phyloP scores from a whole-genome alignment of 495 filamentous ascomycete genomes.

The Amniculicola lignicola region DNA sequence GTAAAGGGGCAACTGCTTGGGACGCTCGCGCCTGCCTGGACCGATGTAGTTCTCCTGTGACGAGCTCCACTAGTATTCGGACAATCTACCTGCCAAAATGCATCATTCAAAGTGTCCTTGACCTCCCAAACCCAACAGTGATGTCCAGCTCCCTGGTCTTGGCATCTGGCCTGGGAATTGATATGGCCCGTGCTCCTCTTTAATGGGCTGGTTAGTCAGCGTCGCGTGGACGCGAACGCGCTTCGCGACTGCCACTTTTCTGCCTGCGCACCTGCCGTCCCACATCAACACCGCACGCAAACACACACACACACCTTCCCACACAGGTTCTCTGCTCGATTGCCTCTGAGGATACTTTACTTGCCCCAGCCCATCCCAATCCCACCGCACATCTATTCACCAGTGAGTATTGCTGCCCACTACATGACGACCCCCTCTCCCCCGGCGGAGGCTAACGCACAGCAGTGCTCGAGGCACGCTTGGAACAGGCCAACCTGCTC shows the following conservation, averaged over 20 bases:
- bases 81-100: no score
- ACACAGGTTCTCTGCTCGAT: no score
- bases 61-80: no score
- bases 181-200: constrained; percentile 15
- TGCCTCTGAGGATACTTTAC: neutral
- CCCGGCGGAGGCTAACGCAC: constrained; percentile 3
- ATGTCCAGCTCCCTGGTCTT: no score
- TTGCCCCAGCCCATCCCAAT: neutral
- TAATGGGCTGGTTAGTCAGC: constrained; percentile 8
- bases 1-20: no score
- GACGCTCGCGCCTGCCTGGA: no score
- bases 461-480: constrained; percentile 90
- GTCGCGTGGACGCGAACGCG: constrained; percentile 5
- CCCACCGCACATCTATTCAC: neutral
- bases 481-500: constrained; percentile 89
- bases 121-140: no score
- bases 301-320: neutral
- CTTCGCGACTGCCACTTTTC: neutral
- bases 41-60: no score
- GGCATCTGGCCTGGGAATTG: neutral
- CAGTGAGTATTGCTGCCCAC: constrained; percentile 3
- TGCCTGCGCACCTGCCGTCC: neutral
- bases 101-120: no score
- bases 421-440: neutral
- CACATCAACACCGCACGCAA: neutral